A percentile compares a stretch with the other conserved stretches of the same genome.
phyloP scores from a whole-genome alignment of 495 filamentous ascomycete genomes.

The Terfezia boudieri region DNA sequence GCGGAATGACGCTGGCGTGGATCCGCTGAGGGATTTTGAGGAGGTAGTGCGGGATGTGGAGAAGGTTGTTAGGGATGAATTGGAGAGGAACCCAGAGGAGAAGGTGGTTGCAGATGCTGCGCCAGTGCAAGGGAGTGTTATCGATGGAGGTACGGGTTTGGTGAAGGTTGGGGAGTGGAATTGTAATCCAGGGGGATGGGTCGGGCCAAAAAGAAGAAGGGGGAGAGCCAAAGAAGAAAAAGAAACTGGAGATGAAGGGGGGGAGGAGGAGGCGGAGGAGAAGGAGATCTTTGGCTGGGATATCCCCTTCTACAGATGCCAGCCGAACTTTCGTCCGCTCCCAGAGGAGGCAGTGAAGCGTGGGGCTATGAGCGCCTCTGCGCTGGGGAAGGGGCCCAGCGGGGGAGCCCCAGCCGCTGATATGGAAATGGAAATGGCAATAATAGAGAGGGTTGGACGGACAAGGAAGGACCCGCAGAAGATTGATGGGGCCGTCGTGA shows the following conservation, averaged over 20 bases:
- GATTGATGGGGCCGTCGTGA: no score
- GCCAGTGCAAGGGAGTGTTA: no score
- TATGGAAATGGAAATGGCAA: no score
- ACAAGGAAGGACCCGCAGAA: no score
- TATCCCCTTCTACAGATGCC: constrained; percentile 72
- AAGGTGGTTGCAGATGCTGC: constrained; percentile 20
- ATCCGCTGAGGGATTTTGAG: constrained; percentile 39
- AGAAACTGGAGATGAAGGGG: constrained; percentile 8
- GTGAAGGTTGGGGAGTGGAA: constrained; percentile 3
- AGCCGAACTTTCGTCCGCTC: constrained; percentile 70
- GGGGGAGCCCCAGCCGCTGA: no score
- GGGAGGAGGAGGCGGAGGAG: background rate
- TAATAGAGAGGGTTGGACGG: no score
- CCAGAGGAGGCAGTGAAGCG: constrained; percentile 73
- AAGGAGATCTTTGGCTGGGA: background rate
- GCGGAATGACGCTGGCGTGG: background rate
- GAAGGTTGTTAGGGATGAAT: constrained; percentile 42
- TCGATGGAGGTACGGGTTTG: no score
- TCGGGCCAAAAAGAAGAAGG: constrained; percentile 3
- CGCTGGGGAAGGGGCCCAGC: no score
- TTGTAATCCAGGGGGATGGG: constrained; percentile 13
- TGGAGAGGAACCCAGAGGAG: constrained; percentile 35
- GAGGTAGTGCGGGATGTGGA: constrained; percentile 44
- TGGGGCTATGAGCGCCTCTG: constrained; percentile 33
- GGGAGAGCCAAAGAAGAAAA: constrained; percentile 8